Evolutionary conservation across 768 basidiomycete species (phyloP).

Genomic region (Hericium rajendrae): DNA sequence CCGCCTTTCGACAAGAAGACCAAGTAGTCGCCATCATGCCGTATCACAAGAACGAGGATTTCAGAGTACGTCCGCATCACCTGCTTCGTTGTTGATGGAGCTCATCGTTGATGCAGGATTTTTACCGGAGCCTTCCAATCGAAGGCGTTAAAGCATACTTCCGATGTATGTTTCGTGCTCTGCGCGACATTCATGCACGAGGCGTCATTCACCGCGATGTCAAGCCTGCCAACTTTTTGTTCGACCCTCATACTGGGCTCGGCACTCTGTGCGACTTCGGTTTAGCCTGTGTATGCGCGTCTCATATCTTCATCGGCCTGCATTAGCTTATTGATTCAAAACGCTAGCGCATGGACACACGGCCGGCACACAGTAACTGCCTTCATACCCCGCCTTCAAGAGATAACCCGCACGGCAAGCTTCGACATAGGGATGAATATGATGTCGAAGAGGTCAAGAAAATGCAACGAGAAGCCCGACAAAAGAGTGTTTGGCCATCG

Average conservation of each 20-base stretch:
- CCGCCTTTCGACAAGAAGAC: constrained; percentile 83
- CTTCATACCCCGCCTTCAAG: constrained; percentile 64
- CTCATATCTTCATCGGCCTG: background rate
- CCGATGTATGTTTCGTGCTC: constrained; percentile 80
- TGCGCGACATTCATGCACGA: constrained; percentile 80
- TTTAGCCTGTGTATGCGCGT: constrained; percentile 69
- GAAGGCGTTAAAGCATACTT: constrained; percentile 79
- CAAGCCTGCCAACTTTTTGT: constrained; percentile 96
- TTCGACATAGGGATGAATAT: constrained; percentile 33
- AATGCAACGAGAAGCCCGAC: constrained; percentile 51
- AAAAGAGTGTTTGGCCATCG: constrained; percentile 39
- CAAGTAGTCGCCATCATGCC: constrained; percentile 95
- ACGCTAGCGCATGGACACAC: constrained; percentile 46
- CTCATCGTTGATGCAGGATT: constrained; percentile 45
- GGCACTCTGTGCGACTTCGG: constrained; percentile 95
- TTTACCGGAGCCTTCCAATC: constrained; percentile 65
- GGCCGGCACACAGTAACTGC: constrained; percentile 46
- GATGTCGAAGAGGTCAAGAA: constrained; percentile 41
- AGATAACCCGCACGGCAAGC: constrained; percentile 60
- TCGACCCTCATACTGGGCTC: constrained; percentile 71
- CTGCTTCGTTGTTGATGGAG: background rate
- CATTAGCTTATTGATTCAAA: background rate
- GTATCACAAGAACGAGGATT: constrained; percentile 87
- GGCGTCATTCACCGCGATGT: constrained; percentile 94
- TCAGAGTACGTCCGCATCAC: constrained; percentile 57